These are phyloP conservation scores for Omphalea diandra DNA, from an alignment of 441 rosid genomes.

Conservation along the genomic window DNA sequence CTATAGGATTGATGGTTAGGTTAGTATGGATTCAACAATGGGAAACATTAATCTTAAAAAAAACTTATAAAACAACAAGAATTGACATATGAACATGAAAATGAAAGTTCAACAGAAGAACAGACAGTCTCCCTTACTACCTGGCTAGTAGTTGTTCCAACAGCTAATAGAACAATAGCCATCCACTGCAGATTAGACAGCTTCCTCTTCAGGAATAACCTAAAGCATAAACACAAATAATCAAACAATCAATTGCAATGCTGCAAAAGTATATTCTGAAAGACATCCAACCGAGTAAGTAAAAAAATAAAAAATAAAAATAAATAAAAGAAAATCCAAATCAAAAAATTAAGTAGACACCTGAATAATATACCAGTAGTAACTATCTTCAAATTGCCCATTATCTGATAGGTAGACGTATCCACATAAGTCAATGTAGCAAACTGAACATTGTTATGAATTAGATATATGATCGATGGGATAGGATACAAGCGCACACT, in stretches of 20 bases:
- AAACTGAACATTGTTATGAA: conserved; percentile 80
- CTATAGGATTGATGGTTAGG: background rate
- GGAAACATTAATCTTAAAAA: background rate
- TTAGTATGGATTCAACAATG: background rate
- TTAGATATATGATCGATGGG: conserved; percentile 69
- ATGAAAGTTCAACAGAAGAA: background rate
- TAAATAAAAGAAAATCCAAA: background rate
- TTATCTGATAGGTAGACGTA: conserved; percentile 77
- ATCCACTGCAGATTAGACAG: conserved; percentile 73
- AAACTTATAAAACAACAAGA: background rate
- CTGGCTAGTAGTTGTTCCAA: conserved; percentile 89
- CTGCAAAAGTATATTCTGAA: background rate
- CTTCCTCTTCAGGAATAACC: conserved; percentile 61
- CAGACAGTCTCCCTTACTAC: conserved; percentile 24
- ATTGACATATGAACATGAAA: background rate
- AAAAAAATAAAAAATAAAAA: background rate
- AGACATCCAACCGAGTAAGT: background rate
- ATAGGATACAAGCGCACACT: conserved; percentile 62
- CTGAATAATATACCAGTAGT: conserved; percentile 70
- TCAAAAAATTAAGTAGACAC: conserved; percentile 25
- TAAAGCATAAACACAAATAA: conserved; percentile 22
- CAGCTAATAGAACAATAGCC: conserved; percentile 70
- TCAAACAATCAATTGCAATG: background rate
- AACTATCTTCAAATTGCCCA: conserved; percentile 85
- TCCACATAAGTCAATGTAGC: conserved; percentile 73